Evolutionary conservation across 805 yeast genomes (phyloP), one percentile per base, ranked within the genome.

Genomic region (Candida xyloterini): DNA sequence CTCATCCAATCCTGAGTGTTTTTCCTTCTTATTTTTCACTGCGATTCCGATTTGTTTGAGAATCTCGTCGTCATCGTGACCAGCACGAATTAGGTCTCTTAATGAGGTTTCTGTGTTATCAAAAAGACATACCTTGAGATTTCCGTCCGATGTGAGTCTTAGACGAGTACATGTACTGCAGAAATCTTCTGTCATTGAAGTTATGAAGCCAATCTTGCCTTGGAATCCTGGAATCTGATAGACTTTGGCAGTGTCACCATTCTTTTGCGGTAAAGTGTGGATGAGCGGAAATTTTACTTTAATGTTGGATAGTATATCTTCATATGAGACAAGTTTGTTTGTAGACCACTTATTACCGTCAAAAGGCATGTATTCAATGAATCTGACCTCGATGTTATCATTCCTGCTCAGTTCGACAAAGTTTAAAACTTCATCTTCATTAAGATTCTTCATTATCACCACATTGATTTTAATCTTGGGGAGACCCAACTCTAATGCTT

Each of bases 341-440:
- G 59, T 49, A 11, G 69, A 61, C 79, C 79, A 75, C 46, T 68
- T 70, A 53, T 75, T 75, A 2, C 81, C 81, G 43, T 64, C 73
- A 50, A 75, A 75, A 4, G 81, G 81, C 81, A 75, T 75, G 53
- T 74, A 75, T 48, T 75, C 81, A 29, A 75, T 75, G 49, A 75
- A 75, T 39, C 80, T 57, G 15, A 75, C 68, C 45, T 75, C 78
- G 6, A 74, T 43, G 4, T 70, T 67, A 28, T 56, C 49, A 26
- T 61, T 55, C 38, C 56, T 50, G 9, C 75, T 63, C 42, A 74
- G 39, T 26, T 63, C 64, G 1, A 71, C 74, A 55, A 75, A 75
- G 44, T 71, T 67, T 14, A 65, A 43, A 2, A 75, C 60, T 49
- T 75, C 80, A 49, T 74, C 79, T 23, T 75, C 79, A 42, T 75